A percentile compares a stretch with the other conserved stretches of the same genome.
phyloP scores from a whole-genome alignment of 2,329 filamentous ascomycete species.

The Phyllosticta ampelicida region DNA sequence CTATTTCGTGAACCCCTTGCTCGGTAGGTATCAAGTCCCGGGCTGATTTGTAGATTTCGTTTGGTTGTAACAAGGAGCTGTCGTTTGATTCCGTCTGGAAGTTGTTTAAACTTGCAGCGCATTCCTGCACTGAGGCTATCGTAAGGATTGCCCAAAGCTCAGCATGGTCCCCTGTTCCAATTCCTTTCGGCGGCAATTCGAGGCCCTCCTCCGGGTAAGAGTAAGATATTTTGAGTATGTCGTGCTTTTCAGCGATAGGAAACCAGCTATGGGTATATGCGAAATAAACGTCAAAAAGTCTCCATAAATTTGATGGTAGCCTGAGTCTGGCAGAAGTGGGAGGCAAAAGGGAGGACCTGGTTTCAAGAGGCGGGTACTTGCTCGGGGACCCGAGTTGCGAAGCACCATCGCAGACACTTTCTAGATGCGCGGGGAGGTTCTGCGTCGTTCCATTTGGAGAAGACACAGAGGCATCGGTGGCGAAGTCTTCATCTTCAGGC shows the following conservation, averaged over 20 bases:
- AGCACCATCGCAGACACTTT: neutral
- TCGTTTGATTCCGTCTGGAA: constrained; percentile 1
- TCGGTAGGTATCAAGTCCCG: constrained; percentile 23
- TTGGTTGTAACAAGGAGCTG: constrained; percentile 11
- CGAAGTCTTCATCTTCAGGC: constrained; percentile 3
- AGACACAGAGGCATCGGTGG: neutral
- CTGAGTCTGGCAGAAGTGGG: constrained; percentile 15
- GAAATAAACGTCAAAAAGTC: constrained; percentile 61
- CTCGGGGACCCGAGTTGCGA: neutral
- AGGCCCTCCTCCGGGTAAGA: constrained; percentile 39
- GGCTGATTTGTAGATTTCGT: constrained; percentile 20
- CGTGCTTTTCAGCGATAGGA: constrained; percentile 58
- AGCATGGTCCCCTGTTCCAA: constrained; percentile 28
- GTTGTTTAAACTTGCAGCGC: constrained; percentile 1
- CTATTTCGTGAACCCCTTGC: constrained; percentile 23
- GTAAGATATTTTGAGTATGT: constrained; percentile 48
- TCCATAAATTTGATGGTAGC: constrained; percentile 46
- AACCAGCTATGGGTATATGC: constrained; percentile 69
- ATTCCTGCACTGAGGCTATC: constrained; percentile 26
- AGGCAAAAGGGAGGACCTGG: neutral
- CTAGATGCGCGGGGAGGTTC: neutral
- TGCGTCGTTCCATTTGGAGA: neutral
- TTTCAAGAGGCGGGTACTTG: neutral
- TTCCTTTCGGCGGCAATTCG: constrained; percentile 15
- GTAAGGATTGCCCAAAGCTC: constrained; percentile 38